Base-by-base conservation (phyloP, 2,329 filamentous ascomycete genomes). In the Phaeophleospora eucalypticola region DNA sequence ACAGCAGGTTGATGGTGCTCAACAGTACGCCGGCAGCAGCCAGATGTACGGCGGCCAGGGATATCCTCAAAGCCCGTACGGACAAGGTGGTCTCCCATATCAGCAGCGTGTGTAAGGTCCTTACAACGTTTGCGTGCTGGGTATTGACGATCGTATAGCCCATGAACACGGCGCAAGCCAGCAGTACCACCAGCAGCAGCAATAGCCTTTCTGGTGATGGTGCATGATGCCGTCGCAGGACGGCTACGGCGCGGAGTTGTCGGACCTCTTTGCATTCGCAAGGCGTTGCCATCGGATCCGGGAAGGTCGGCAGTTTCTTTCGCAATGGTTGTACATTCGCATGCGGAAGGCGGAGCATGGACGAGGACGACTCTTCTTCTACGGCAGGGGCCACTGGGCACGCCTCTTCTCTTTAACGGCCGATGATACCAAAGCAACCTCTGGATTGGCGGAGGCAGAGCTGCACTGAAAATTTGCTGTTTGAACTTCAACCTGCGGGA, bases 11-110 rank as follows among this genome's bases (percentile, higher is more conserved):
- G 74, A 76, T 51, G 71, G 71, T 57, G 74, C 74, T 58, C 68
- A 69, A 57, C 73, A 76, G 66, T 76, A 76, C 64, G 61, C 57
- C 33, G 62, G 64, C 48, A 65, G 62, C 54, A 65, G 65, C 44
- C 66, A 68, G 57, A 65, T 70, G 53, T 74, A 73, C 60, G 62
- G 68, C 60, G 69, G 64, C 62, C 70, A 65, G 60, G 74, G 71
- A 64, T 76, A 76, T 56, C 73, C 73, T 19, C 73, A 73, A 57
- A 76, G 73, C 48, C 73, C 74, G 14, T 77, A 76, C 58, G 67
- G 59, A 24, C 68, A 66, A 51, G 70, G 71, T 56, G 70, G 69
- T 58, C 65, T 73, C 57, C 73, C 73, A 62, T 42, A 77, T 53
- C 64, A 65, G 55, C 65, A 66, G 56, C 65, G 61, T 64, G 54